Evolutionary conservation across 306 rosid genomes (phyloP), one percentile per base, ranked within the genome.

Genomic region (Begonia masoniana): DNA sequence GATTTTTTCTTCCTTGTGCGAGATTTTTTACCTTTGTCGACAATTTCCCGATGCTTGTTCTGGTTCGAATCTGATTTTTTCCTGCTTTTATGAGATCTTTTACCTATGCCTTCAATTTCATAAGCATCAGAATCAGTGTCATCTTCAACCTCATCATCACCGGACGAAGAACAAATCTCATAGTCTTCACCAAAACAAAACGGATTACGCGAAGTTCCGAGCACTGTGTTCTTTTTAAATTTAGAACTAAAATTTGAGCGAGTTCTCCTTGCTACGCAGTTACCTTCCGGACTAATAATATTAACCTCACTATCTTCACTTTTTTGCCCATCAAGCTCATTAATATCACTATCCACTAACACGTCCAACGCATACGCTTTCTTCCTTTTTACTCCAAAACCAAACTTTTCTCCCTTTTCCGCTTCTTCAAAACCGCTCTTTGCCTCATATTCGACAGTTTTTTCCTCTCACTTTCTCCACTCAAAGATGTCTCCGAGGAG

Each of bases 141-240:
- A 41, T 31, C 54, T n/a, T 45, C 51, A 50, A 50, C 23, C 54
- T 42, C 53, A 10, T 41, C 55, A 39, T 60, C 46, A 14, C 31
- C 63, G n/a, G 58, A 43, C 13, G 51, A 52, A 52, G 64, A 60
- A 13, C 43, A 54, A 43, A 13, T 7, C 15, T 62, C 66, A 11
- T 41, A 54, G 13, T 62, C 59, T 50, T 54, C 73, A 12, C 69
- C 77, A 17, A 65, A 2, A 53, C 50, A 54, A 6, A 65, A 9
- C 3, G 82, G 78, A 3, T 63, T 58, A 52, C 54, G 58, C 2
- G 43, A 3, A 13, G 72, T 78, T 47, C 78, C 82, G 1, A 10
- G 24, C n/a, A 46, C 56, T 3, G 1, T 9, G 51, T 52, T 47
- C 9, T 7, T 61, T 45, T 13, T 26, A 4, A 5, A 13, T 54